Evolutionary conservation across 2,329 filamentous ascomycete species (phyloP), one percentile per base, ranked within the genome.

Genomic region (Neophaeococcomyces mojaviensis): DNA sequence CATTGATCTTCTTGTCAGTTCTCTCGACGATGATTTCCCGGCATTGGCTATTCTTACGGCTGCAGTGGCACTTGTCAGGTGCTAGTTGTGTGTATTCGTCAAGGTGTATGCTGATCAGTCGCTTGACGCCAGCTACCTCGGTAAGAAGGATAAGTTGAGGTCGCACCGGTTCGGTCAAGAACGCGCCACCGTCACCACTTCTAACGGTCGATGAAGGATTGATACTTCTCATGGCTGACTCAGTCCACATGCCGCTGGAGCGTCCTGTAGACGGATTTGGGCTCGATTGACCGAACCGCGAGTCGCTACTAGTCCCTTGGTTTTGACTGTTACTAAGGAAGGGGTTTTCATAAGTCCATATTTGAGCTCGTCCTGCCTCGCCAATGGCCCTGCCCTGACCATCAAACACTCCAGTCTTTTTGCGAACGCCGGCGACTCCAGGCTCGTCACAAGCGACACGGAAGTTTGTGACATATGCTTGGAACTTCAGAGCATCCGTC

Each of bases 31-130:
- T 5, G 22, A 46, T 33, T 20, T 40, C 35, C 20, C 12, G 20
- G 22, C 44, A 46, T 19, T 30, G 37, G 7, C 8, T 19, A 5
- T 33, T 33, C 24, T n/a, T 20, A 5, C 7, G 13, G 22, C 37
- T 46, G 44, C 44, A 46, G 7, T 33, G 35, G 28, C 44, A 46
- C 32, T 32, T 46, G 20, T 40, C 44, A 3, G 44, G 44, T 13
- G 15, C 22, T 5, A 46, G 8, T 6, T 26, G 22, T 20, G 44
- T 46, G 16, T 33, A n/a, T 22, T 39, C 35, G 16, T 32, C 28
- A 15, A 46, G 16, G 12, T 13, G 34, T 12, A 46, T 46, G 4
- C 20, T 30, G 24, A 40, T 38, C 8, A 40, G n/a, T 3, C 18
- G 36, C 18, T 22, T 20, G 4, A 3, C 19, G 26, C 22, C 28